Evolutionary conservation across 768 basidiomycete genomes (phyloP), one percentile per base, ranked within the genome.

Genomic region (Fomitopsis pulvina): DNA sequence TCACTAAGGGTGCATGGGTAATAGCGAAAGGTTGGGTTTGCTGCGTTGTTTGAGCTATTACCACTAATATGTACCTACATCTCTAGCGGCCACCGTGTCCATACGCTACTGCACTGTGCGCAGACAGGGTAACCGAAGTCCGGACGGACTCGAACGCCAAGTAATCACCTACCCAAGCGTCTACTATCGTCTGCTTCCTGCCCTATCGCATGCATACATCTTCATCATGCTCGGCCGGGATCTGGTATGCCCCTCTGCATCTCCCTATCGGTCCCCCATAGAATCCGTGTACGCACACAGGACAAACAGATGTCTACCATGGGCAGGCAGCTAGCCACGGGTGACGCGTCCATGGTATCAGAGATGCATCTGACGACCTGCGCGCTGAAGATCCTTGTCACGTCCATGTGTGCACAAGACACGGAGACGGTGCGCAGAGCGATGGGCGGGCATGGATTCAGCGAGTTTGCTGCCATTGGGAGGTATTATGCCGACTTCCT

Each of bases 361-460:
- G 86, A 88, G 53, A 74, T 85, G 61, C 87, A 90, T 56, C 80
- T 83, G 0, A 78, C 75, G 9, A 79, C 84, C 9, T 81, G 80
- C 57, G 85, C 81, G 0, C 68, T 89, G 21, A 90, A 90, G 62
- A 71, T 78, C 3, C 70, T 84, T 26, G 77, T 75, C 3, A 74
- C 78, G 1, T 71, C 74, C 0, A 62, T 70, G n/a, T 68, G 71
- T 4, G 72, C 80, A 2, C 72, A 72, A 28, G 83, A 83, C 54
- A 58, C 86, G 11, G 86, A 87, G 63, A 74, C 70, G 5, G 81
- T 83, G 2, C 76, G 85, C 7, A 75, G 84, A 14, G 75, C 83
- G 0, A 77, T 88, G 75, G 87, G 87, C 45, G 87, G 87, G 3
- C 87, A 90, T 63, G 87, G 87, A 0, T 87, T 77, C 63, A 85